These are phyloP conservation scores for Fusarium graminum DNA, from an alignment of 2,329 filamentous ascomycete genomes.

Conservation along the genomic window DNA sequence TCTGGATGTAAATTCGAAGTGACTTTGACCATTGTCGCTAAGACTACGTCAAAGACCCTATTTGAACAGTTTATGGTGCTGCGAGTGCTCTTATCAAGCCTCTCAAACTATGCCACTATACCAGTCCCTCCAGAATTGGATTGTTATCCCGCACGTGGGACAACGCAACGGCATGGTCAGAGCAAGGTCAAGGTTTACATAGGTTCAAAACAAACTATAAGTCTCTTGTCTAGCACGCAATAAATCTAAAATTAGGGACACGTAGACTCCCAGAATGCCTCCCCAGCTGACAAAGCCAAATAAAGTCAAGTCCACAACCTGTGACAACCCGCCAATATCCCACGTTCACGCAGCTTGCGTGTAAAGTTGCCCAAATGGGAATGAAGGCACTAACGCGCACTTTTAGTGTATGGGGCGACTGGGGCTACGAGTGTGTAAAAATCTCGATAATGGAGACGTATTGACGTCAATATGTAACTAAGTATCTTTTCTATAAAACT, in stretches of 20 bases:
- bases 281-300: neutral
- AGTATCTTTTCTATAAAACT: conserved; percentile 11
- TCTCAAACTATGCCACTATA: neutral
- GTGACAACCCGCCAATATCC: conserved; percentile 18
- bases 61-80: neutral
- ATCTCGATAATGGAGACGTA: conserved; percentile 18
- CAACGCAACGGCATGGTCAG: neutral
- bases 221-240: neutral
- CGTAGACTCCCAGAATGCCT: neutral
- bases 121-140: neutral
- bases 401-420: conserved; percentile 14
- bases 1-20: neutral
- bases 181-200: neutral
- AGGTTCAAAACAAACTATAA: neutral
- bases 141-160: neutral
- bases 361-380: conserved; percentile 32
- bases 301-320: conserved; percentile 4
- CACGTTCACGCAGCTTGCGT: conserved; percentile 33
- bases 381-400: conserved; percentile 12
- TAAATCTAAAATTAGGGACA: neutral
- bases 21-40: neutral
- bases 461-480: conserved; percentile 8
- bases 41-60: neutral
- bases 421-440: conserved; percentile 1
- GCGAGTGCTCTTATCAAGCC: neutral